Conservation (phyloP, 495 filamentous ascomycete genomes). For the Tuber magnatum region DNA sequence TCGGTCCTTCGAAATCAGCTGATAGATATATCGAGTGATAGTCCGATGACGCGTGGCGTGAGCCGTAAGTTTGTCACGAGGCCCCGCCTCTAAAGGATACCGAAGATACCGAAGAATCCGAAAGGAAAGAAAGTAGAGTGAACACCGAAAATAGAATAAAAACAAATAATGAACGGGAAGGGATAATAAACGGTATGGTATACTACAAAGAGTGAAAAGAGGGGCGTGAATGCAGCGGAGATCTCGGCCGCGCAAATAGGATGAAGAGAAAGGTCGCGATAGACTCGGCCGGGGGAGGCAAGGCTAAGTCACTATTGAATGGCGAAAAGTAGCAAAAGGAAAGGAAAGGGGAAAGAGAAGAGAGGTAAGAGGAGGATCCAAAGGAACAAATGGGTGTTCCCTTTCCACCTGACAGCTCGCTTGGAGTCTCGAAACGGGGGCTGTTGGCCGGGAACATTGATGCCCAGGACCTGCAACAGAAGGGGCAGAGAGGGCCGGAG, state of each 20-base stretch:
- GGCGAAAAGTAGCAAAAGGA: slow-evolving; percentile 3
- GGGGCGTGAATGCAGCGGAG: slow-evolving; percentile 24
- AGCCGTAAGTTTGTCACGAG: slow-evolving; percentile 13
- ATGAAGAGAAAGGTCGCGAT: background rate
- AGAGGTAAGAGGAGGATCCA: background rate
- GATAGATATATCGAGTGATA: slow-evolving; percentile 18
- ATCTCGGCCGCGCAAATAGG: slow-evolving; percentile 22
- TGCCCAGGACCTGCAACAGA: background rate
- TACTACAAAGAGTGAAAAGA: slow-evolving; percentile 11
- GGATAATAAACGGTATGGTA: slow-evolving; percentile 10
- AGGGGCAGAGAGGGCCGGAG: background rate
- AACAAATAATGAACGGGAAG: slow-evolving; percentile 7
- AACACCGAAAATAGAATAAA: slow-evolving; percentile 11
- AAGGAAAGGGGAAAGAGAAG: background rate
- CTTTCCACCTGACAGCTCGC: background rate
- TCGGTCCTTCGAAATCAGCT: slow-evolving; percentile 8
- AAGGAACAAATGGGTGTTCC: background rate
- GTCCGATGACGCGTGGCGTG: slow-evolving; percentile 8
- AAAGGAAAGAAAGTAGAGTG: background rate
- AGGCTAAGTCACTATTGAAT: background rate
- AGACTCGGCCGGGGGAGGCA: background rate
- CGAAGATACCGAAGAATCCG: background rate
- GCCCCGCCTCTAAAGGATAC: slow-evolving; percentile 8
- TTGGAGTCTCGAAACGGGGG: background rate
- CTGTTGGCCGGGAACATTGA: background rate